Evolutionary conservation across 768 basidiomycete genomes (phyloP).

Genomic region (Lactarius tabidus): DNA sequence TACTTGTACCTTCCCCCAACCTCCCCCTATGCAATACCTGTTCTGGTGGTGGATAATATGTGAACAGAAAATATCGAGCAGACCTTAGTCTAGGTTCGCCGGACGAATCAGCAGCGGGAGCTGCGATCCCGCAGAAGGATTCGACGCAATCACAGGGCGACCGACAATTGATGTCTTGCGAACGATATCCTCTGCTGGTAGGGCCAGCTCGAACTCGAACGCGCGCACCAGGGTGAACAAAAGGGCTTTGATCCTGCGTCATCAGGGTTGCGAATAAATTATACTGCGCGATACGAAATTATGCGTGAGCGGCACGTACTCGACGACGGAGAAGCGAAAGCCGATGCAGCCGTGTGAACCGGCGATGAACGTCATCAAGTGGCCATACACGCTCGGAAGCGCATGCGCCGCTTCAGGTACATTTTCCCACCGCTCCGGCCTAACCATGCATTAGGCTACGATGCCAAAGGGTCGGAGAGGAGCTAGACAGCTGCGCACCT

Average conservation of each 20-base stretch:
- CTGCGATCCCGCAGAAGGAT: constrained; percentile 19
- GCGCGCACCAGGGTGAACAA: constrained; percentile 28
- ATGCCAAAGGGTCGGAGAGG: background rate
- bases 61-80: background rate
- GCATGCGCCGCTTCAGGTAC: constrained; percentile 16
- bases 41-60: background rate
- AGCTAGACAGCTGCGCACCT: background rate
- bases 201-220: constrained; percentile 27
- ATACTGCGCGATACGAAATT: background rate
- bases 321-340: constrained; percentile 30
- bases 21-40: no score
- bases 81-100: constrained; percentile 2
- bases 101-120: constrained; percentile 21
- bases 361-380: constrained; percentile 31
- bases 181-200: constrained; percentile 20
- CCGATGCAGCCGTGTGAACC: constrained; percentile 33
- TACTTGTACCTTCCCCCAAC: background rate
- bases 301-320: constrained; percentile 18
- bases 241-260: constrained; percentile 28
- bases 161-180: constrained; percentile 16
- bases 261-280: background rate
- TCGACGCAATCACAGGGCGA: constrained; percentile 20
- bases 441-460: background rate
- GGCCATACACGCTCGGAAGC: constrained; percentile 21
- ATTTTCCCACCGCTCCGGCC: constrained; percentile 26